These are phyloP conservation scores for Ambispora gerdemannii DNA, from an alignment of 192 early-diverging fungal genomes.

Conservation along the genomic window DNA sequence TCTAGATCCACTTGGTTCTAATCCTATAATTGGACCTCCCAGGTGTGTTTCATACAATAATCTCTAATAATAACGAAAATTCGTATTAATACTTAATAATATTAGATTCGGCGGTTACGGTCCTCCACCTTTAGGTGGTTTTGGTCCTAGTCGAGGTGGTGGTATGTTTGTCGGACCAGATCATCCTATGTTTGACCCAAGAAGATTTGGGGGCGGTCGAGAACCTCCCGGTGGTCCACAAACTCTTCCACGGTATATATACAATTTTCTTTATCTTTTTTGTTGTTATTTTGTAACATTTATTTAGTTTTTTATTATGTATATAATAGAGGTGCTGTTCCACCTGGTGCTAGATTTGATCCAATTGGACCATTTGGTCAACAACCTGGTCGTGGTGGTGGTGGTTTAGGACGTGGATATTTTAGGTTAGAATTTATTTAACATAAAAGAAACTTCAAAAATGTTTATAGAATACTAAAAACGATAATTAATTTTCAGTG, in stretches of 20 bases:
- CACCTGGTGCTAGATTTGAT: conserved; percentile 88
- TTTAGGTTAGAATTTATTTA: conserved; percentile 30
- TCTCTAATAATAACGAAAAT: conserved; percentile 17
- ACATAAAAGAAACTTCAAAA: conserved; percentile 11
- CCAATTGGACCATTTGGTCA: conserved; percentile 80
- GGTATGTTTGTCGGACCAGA: conserved; percentile 86
- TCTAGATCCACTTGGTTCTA: conserved; percentile 61
- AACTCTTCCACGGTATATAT: conserved; percentile 50
- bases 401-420: conserved; percentile 39
- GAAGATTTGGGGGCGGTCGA: conserved; percentile 36
- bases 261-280: background rate
- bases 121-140: conserved; percentile 28
- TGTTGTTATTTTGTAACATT: background rate
- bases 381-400: conserved; percentile 38
- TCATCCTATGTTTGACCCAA: conserved; percentile 78
- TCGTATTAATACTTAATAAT: conserved; percentile 28
- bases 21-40: conserved; percentile 41
- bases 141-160: conserved; percentile 54
- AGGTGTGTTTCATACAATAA: conserved; percentile 44
- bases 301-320: background rate
- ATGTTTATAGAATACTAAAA: conserved; percentile 12
- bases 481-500: conserved; percentile 40
- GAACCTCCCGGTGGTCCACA: conserved; percentile 56
- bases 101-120: conserved; percentile 40
- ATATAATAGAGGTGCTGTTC: conserved; percentile 59